A percentile compares a stretch with the other conserved stretches of the same genome.
These are phyloP conservation scores for Rhynchosporium graminicola DNA, from an alignment of 2,329 filamentous ascomycete genomes.

Conservation along the genomic window DNA sequence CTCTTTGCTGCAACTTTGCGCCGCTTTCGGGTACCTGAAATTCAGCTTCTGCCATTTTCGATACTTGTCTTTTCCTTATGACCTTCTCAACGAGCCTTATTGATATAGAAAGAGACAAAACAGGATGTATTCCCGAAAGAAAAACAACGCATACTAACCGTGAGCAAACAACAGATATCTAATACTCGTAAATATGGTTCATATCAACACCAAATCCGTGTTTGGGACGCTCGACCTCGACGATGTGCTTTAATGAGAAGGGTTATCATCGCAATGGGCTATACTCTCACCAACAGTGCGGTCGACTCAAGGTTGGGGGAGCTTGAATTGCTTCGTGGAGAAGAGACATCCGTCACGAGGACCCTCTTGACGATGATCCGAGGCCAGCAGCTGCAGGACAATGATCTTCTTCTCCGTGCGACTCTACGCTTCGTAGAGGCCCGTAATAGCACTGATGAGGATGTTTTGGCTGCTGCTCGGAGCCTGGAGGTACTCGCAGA, in stretches of 20 bases:
- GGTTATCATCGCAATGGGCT: background rate
- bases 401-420: background rate
- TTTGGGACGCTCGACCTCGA: slow-evolving; percentile 8
- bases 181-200: slow-evolving; percentile 1
- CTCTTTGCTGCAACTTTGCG: too few species aligned
- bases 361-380: background rate
- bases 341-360: background rate
- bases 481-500: background rate
- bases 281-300: background rate
- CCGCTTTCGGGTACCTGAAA: too few species aligned
- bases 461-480: background rate
- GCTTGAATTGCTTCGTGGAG: background rate
- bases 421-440: background rate
- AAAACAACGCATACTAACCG: background rate
- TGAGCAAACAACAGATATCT: background rate
- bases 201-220: background rate
- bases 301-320: too few species aligned
- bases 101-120: background rate
- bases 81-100: background rate
- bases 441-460: background rate
- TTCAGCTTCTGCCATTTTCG: too few species aligned
- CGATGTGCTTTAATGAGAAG: background rate
- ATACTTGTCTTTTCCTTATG: background rate
- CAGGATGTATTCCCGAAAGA: background rate
- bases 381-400: background rate